phyloP scores from a whole-genome alignment of 163 green algal species.

The Scenedesmus sp. region DNA sequence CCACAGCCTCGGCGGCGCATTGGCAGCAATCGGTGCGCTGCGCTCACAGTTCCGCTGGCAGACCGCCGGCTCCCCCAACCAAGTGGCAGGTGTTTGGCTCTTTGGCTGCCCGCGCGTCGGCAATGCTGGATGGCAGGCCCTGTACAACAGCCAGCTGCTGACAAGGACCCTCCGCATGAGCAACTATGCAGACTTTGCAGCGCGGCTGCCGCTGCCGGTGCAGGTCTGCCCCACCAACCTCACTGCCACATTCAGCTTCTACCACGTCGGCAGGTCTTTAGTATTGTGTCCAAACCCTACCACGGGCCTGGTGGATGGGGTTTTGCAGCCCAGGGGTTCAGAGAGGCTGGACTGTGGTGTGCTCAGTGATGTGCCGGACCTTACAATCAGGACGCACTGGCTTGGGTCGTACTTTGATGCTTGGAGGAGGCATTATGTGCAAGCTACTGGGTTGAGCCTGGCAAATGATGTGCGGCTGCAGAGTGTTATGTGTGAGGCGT shows the following conservation, averaged over 20 bases:
- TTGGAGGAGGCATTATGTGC: not conserved
- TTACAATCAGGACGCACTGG: slow-evolving; percentile 32
- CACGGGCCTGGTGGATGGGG: slow-evolving; percentile 8
- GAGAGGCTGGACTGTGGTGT: slow-evolving; percentile 8
- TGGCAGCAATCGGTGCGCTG: slow-evolving; percentile 28
- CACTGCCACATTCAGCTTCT: not conserved
- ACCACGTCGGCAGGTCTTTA: slow-evolving; percentile 20
- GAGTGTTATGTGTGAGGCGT: not conserved
- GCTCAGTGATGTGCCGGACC: slow-evolving; percentile 18
- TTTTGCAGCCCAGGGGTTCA: not conserved
- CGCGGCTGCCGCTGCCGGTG: slow-evolving; percentile 8
- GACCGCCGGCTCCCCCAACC: not conserved
- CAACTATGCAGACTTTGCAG: slow-evolving; percentile 42
- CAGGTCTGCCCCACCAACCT: slow-evolving; percentile 16
- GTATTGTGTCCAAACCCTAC: slow-evolving; percentile 17
- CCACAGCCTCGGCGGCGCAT: slow-evolving; percentile 32
- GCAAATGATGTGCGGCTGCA: not conserved
- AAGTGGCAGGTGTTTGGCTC: slow-evolving; percentile 28
- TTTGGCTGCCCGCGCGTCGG: slow-evolving; percentile 45
- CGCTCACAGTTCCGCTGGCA: not conserved
- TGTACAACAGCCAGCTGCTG: slow-evolving; percentile 31
- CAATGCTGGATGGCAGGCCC: slow-evolving; percentile 20
- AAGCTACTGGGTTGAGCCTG: not conserved
- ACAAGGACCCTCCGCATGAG: slow-evolving; percentile 24
- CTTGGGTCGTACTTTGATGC: slow-evolving; percentile 32